These are phyloP conservation scores for Nitzschia sp. DNA, from an alignment of 108 stramenopile genomes.

Conservation along the genomic window DNA sequence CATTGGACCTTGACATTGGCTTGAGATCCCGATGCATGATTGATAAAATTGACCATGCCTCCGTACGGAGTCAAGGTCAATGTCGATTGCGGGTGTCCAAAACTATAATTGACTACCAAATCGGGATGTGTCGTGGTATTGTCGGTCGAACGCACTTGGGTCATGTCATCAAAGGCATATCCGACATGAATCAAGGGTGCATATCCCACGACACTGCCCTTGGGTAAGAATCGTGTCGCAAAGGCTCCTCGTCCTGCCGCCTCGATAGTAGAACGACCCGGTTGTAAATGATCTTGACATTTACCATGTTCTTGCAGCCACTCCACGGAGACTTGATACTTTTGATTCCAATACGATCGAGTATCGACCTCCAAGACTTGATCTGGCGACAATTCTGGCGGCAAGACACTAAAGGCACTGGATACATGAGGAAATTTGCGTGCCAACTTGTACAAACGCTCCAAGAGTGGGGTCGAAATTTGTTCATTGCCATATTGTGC, in stretches of 20 bases:
- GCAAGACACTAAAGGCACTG: conserved; percentile 28
- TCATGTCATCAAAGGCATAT: conserved; percentile 18
- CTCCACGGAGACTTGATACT: conserved; percentile 38
- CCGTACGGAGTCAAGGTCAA: conserved; percentile 79
- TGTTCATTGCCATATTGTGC: conserved; percentile 7
- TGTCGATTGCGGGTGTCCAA: conserved; percentile 76
- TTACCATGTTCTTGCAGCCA: conserved; percentile 71
- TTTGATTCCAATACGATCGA: conserved; percentile 25
- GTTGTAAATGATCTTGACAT: conserved; percentile 78
- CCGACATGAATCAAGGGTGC: conserved; percentile 69
- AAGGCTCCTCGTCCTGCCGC: conserved; percentile 86
- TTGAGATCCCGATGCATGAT: conserved; percentile 48
- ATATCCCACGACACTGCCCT: conserved; percentile 78
- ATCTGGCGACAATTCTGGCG: conserved; percentile 10
- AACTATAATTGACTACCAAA: conserved; percentile 79
- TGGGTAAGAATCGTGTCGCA: conserved; percentile 67
- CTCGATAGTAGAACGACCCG: conserved; percentile 63
- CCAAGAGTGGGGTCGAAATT: conserved; percentile 26
- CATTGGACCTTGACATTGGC: conserved; percentile 75
- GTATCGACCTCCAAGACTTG: not conserved
- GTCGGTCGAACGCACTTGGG: not conserved
- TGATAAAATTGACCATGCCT: conserved; percentile 81
- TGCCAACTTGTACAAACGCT: conserved; percentile 41
- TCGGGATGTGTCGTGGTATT: conserved; percentile 41
- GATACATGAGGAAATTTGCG: conserved; percentile 40